phyloP scores from a whole-genome alignment of 805 yeast species.

The Yarrowia bubula region DNA sequence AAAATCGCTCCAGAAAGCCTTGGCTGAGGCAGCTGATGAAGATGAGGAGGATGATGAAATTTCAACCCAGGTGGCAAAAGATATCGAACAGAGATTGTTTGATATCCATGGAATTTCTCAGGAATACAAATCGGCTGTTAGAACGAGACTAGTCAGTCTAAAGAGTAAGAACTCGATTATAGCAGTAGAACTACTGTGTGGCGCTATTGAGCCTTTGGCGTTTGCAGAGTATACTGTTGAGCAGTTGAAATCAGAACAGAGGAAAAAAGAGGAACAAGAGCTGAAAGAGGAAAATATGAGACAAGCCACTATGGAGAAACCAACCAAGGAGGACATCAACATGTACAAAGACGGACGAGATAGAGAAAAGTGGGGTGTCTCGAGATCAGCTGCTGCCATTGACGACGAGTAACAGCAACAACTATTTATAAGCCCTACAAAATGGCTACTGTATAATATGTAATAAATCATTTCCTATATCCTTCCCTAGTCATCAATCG shows the following conservation, averaged over 20 bases:
- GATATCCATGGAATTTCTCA: neutral
- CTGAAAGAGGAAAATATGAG: constrained; percentile 15
- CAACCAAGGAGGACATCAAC: constrained; percentile 38
- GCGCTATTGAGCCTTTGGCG: constrained; percentile 6
- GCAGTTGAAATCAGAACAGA: neutral
- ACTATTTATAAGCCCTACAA: neutral
- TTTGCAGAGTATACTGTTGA: constrained; percentile 19
- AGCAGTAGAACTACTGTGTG: constrained; percentile 10
- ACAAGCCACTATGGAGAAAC: constrained; percentile 10
- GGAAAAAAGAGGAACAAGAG: constrained; percentile 1
- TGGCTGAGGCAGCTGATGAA: constrained; percentile 1
- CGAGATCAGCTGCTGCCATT: constrained; percentile 43
- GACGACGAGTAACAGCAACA: constrained; percentile 36
- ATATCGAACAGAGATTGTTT: neutral
- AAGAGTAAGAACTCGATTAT: constrained; percentile 1
- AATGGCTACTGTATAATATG: neutral
- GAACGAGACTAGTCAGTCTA: constrained; percentile 13
- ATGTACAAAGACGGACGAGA: constrained; percentile 44
- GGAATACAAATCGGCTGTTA: constrained; percentile 17
- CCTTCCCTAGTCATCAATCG: neutral
- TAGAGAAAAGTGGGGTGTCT: constrained; percentile 46
- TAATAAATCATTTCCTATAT: neutral
- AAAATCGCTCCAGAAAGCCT: neutral
- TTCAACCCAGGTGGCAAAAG: constrained; percentile 14
- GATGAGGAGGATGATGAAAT: constrained; percentile 4